Base-by-base conservation (phyloP, 257 asterid genomes). In the Ocimum tenuiflorum region DNA sequence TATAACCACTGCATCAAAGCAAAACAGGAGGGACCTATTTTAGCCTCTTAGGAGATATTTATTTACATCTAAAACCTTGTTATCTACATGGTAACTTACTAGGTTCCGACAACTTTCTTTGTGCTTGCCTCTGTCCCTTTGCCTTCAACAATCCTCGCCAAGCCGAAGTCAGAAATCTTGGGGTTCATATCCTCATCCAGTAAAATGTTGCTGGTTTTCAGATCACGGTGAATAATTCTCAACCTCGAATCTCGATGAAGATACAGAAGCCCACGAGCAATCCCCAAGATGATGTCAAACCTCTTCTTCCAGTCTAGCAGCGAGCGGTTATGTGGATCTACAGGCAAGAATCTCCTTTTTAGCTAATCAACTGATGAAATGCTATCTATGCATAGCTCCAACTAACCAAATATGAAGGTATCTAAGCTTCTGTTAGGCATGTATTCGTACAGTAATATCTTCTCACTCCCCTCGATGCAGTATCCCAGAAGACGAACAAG, bases 341-440 rank as follows among this genome's bases (percentile, higher is more conserved):
- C 7, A 0, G 6, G 31, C 31, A 35, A 50, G 8, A 29, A 53
- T 1, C 6, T 20, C 41, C 4, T 4, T 27, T 27, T 27, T 27
- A 27, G 31, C 31, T 27, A 4, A 27, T 27, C 31, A 4, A 27
- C 12, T 9, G 13, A 59, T 45, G 1, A 53, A 60, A 23, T 49
- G 41, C 24, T 49, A 35, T 3, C 48, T 38, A 64, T 15, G 17
- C 22, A n/a, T 29, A 8, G 2, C 27, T 13, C 65, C 0, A n/a
- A 47, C 82, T 67, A 18, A 82, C 88, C 81, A 57, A 79, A 79
- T 53, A 82, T 46, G 64, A 79, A 68, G 67, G 60, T 61, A 43
- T 82, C 85, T 53, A 82, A 70, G 77, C 86, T 78, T 69, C 69
- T 69, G 39, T 81, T 81, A 41, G 81, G 79, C 86, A 81, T 72